These are phyloP conservation scores for Malassezia equina DNA, from an alignment of 1,284 basidiomycete genomes.

Conservation along the genomic window DNA sequence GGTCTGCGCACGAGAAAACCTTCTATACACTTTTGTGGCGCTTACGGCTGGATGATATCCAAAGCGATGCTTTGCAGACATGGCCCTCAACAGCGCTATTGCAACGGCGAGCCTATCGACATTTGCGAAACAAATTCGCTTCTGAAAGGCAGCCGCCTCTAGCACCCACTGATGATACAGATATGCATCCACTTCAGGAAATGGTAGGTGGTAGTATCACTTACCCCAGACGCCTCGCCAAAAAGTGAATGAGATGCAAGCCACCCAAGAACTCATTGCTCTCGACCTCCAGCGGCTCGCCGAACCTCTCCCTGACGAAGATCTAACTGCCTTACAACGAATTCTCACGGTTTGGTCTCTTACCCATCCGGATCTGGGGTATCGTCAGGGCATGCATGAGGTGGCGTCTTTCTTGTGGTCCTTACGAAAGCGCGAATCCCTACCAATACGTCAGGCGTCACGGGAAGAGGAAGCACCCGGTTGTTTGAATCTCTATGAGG, in stretches of 20 bases:
- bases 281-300: slow-evolving; percentile 9
- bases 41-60: not conserved
- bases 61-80: not conserved
- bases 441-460: not conserved
- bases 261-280: not conserved
- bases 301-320: not conserved
- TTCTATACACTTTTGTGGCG: slow-evolving; percentile 4
- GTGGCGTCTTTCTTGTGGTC: slow-evolving; percentile 36
- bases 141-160: not conserved
- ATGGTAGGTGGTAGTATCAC: not conserved
- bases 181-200: slow-evolving; percentile 9
- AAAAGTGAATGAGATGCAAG: not conserved
- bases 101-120: slow-evolving; percentile 17
- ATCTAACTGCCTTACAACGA: slow-evolving; percentile 1
- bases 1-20: not conserved
- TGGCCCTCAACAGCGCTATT: not conserved
- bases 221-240: not conserved
- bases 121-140: not conserved
- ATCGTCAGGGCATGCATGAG: slow-evolving; percentile 48
- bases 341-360: slow-evolving; percentile 38
- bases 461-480: not conserved
- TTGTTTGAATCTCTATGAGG: not conserved
- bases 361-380: slow-evolving; percentile 32
- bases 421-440: slow-evolving; percentile 15
- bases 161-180: not conserved